A percentile compares a stretch with the other conserved stretches of the same genome.
These are phyloP conservation scores for Cryptosporidium sp. DNA, from an alignment of 169 alveolate species.

Conservation along the genomic window DNA sequence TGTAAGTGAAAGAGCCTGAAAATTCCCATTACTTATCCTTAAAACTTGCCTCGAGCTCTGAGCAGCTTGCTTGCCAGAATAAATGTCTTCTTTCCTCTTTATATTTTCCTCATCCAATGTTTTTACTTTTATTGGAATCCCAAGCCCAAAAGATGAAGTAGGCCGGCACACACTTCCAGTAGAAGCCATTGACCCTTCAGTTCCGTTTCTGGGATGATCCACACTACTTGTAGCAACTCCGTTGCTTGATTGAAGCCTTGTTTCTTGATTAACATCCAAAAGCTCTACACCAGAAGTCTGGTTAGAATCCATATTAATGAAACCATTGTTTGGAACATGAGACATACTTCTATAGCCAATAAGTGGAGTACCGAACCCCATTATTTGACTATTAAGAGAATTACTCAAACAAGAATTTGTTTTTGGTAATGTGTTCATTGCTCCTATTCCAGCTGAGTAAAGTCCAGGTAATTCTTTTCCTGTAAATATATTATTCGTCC, in stretches of 20 bases:
- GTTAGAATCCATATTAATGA: not conserved
- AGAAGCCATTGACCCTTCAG: constrained; percentile 10
- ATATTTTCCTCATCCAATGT: not conserved
- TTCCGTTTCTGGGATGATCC: not conserved
- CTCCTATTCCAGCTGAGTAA: not conserved
- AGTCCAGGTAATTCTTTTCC: constrained; percentile 9
- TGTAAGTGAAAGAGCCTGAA: constrained; percentile 25
- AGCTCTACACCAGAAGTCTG: constrained; percentile 2
- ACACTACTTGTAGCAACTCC: not conserved
- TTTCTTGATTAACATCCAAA: constrained; percentile 15
- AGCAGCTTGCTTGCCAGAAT: not conserved
- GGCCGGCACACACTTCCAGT: not conserved
- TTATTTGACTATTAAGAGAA: not conserved
- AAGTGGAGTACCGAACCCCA: constrained; percentile 57
- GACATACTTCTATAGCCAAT: constrained; percentile 54
- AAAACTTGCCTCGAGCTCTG: not conserved
- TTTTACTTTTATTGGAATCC: not conserved
- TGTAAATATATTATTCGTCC: not conserved
- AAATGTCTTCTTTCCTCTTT: not conserved
- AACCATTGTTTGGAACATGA: constrained; percentile 49
- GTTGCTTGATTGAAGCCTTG: constrained; percentile 59
- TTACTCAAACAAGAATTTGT: not conserved
- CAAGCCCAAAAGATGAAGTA: constrained; percentile 9
- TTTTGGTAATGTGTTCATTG: not conserved
- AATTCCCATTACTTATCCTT: constrained; percentile 13